Percentiles rank a stretch among this genome's conserved stretches.
These are phyloP conservation scores for Corchorus olitorius DNA, from an alignment of 345 rosid genomes.

Conservation along the genomic window DNA sequence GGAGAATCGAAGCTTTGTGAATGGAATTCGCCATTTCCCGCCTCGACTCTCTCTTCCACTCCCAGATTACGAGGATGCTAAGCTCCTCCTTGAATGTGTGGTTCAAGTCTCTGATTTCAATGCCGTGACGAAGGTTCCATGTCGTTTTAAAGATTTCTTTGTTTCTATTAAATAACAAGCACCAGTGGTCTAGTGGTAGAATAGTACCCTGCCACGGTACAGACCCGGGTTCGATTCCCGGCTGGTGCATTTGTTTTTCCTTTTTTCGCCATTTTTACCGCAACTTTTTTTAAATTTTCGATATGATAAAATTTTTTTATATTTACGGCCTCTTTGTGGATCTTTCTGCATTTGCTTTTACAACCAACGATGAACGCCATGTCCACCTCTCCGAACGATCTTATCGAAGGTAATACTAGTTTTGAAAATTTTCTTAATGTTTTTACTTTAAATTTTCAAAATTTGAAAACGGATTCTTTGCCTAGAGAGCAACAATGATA, in stretches of 20 bases:
- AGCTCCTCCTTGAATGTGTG: background rate
- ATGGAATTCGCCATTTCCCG: constrained; percentile 60
- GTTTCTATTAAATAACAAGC: constrained; percentile 9
- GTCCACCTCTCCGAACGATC: constrained; percentile 24
- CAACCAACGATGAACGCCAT: constrained; percentile 28
- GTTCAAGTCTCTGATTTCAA: background rate
- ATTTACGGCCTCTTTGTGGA: background rate
- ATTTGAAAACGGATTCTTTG: background rate
- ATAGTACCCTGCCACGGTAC: constrained; percentile 81
- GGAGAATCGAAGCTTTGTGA: constrained; percentile 46
- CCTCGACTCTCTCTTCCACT: background rate
- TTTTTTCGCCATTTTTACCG: background rate
- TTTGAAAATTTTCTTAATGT: background rate
- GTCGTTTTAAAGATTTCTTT: too few relatives aligned
- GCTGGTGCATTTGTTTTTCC: constrained; percentile 40
- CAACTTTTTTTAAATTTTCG: background rate
- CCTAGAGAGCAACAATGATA: constrained; percentile 39
- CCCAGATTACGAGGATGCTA: constrained; percentile 6
- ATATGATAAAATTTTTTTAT: background rate
- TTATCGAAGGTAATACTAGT: constrained; percentile 22
- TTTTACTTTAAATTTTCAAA: background rate
- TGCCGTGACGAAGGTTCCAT: background rate
- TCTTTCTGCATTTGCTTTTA: background rate
- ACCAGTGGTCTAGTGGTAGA: constrained; percentile 91
- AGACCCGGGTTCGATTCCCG: constrained; percentile 77